Percentiles rank a stretch among this genome's conserved stretches.
These are phyloP conservation scores for Gautieria morchelliformis DNA, from an alignment of 768 basidiomycete species.

Conservation along the genomic window DNA sequence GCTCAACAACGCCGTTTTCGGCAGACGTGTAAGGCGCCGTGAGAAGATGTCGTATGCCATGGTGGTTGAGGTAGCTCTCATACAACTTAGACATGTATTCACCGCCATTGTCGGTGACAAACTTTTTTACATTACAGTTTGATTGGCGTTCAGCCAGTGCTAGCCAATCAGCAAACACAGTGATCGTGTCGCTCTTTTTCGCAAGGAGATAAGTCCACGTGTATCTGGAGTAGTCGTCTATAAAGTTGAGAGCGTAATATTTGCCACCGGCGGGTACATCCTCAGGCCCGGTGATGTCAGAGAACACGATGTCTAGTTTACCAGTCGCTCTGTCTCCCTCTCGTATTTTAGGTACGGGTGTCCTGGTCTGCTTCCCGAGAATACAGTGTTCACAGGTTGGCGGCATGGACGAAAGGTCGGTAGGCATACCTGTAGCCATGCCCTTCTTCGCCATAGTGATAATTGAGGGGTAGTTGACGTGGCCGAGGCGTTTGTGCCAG, in stretches of 20 bases:
- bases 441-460: too few species aligned
- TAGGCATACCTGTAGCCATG: slow-evolving; percentile 15
- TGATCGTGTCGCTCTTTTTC: not conserved
- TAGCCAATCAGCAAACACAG: too few species aligned
- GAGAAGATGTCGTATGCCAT: too few species aligned
- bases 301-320: not conserved
- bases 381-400: slow-evolving; percentile 26
- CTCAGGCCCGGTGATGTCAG: slow-evolving; percentile 8
- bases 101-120: not conserved
- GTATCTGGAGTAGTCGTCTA: slow-evolving; percentile 9
- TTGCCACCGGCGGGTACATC: slow-evolving; percentile 12
- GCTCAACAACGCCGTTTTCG: too few species aligned
- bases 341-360: slow-evolving; percentile 20
- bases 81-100: not conserved
- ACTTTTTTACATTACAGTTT: too few species aligned
- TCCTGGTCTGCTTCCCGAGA: slow-evolving; percentile 28
- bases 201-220: slow-evolving; percentile 7
- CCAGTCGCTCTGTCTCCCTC: not conserved
- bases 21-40: too few species aligned
- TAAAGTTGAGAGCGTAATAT: slow-evolving; percentile 7
- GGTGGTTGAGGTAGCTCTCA: not conserved
- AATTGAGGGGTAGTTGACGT: slow-evolving; percentile 14
- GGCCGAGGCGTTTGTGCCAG: slow-evolving; percentile 20
- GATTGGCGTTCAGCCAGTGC: too few species aligned
- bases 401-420: slow-evolving; percentile 14